Evolutionary conservation across 2,329 filamentous ascomycete genomes (phyloP).

Genomic region (Penicillium sp.): DNA sequence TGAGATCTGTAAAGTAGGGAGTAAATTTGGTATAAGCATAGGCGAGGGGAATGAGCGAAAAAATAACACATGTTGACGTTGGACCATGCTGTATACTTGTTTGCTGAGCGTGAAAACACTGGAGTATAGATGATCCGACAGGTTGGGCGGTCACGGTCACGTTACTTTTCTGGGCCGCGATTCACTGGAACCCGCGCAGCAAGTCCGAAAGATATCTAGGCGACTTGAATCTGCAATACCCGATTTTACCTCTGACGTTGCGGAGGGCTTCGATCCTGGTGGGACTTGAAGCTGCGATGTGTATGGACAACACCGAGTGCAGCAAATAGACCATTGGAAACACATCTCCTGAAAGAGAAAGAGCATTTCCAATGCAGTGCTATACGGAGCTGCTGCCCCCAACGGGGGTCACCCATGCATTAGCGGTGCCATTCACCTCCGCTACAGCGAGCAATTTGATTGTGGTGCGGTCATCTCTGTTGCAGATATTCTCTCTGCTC

Average conservation of each 20-base stretch:
- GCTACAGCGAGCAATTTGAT: slow-evolving; percentile 80
- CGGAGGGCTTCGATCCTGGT: neutral
- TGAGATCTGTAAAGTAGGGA: no score
- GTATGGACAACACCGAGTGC: slow-evolving; percentile 5
- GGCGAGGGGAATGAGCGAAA: no score
- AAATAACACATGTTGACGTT: no score
- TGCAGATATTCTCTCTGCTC: slow-evolving; percentile 85
- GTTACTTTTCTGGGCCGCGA: no score
- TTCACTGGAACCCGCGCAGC: no score
- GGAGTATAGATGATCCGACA: no score
- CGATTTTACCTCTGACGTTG: neutral
- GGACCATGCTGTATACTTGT: no score
- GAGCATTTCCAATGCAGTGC: slow-evolving; percentile 76
- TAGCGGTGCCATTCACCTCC: slow-evolving; percentile 77
- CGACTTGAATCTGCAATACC: neutral
- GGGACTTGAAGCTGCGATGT: slow-evolving; percentile 15
- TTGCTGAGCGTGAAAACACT: no score
- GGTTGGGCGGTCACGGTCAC: no score
- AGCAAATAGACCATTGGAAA: slow-evolving; percentile 14
- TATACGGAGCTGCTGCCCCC: slow-evolving; percentile 95
- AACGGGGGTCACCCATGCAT: slow-evolving; percentile 88
- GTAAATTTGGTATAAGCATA: no score
- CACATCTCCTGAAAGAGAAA: slow-evolving; percentile 2
- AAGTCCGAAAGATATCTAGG: neutral
- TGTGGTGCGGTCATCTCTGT: slow-evolving; percentile 87